phyloP scores from a whole-genome alignment of 2,329 filamentous ascomycete genomes.

The Arthrocladium fulminans region DNA sequence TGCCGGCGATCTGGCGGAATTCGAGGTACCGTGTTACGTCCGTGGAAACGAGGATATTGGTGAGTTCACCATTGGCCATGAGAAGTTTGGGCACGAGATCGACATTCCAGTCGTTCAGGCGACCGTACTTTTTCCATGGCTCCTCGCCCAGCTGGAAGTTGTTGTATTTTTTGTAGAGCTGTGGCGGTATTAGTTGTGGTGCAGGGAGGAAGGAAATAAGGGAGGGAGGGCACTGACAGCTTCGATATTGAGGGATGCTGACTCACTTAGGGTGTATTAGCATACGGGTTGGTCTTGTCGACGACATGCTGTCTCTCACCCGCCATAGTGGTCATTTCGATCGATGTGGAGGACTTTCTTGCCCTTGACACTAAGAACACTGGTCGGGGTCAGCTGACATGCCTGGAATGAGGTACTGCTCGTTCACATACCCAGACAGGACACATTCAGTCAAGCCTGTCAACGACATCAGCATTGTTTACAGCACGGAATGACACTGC shows the following conservation, averaged over 20 bases:
- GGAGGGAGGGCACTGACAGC: slow-evolving; percentile 48
- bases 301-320: slow-evolving; percentile 49
- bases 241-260: slow-evolving; percentile 94
- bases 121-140: slow-evolving; percentile 97
- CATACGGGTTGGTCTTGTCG: slow-evolving; percentile 7
- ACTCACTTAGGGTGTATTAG: slow-evolving; percentile 52
- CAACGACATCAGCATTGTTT: slow-evolving; percentile 26
- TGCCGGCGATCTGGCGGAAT: slow-evolving; percentile 91
- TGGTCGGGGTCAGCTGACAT: slow-evolving; percentile 29
- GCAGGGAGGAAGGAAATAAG: background rate
- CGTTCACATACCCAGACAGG: slow-evolving; percentile 70
- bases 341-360: slow-evolving; percentile 99
- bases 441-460: slow-evolving; percentile 96
- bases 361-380: slow-evolving; percentile 94
- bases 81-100: slow-evolving; percentile 96
- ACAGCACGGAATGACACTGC: slow-evolving; percentile 26
- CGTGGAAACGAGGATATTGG: slow-evolving; percentile 95
- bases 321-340: slow-evolving; percentile 96
- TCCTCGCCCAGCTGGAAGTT: slow-evolving; percentile 71
- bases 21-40: slow-evolving; percentile 83
- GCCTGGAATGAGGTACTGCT: background rate
- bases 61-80: slow-evolving; percentile 97
- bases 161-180: slow-evolving; percentile 97
- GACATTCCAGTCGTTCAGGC: slow-evolving; percentile 98
- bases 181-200: slow-evolving; percentile 31